phyloP scores from a whole-genome alignment of 1,284 basidiomycete genomes.

The Trametes sp. region DNA sequence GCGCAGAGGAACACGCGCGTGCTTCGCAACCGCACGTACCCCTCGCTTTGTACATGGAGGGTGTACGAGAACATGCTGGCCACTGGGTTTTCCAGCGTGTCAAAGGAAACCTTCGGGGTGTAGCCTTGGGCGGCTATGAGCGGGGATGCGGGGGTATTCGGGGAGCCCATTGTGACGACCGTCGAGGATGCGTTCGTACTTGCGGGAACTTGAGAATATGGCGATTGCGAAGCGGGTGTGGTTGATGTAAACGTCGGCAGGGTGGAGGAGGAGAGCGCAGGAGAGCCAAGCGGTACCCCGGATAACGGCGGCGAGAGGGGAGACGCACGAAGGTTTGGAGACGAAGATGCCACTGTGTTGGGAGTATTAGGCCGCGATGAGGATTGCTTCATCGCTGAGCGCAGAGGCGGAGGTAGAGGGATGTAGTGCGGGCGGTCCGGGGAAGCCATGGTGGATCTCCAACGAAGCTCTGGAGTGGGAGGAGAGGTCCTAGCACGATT shows the following conservation, averaged over 20 bases:
- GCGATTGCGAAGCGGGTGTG: constrained; percentile 19
- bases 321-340: constrained; percentile 30
- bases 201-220: constrained; percentile 18
- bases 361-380: constrained; percentile 42
- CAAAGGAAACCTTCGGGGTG: constrained; percentile 84
- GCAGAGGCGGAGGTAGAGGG: constrained; percentile 44
- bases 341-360: constrained; percentile 22
- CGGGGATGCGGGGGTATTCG: constrained; percentile 27
- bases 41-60: constrained; percentile 83
- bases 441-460: constrained; percentile 31
- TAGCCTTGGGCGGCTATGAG: constrained; percentile 57
- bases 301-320: constrained; percentile 26
- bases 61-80: constrained; percentile 64
- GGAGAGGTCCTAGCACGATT: neutral
- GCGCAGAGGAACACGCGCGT: constrained; percentile 94
- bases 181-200: constrained; percentile 25
- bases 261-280: constrained; percentile 30
- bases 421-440: constrained; percentile 39
- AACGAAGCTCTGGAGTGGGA: no score
- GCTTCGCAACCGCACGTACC: constrained; percentile 80
- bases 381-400: constrained; percentile 59
- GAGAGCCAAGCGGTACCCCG: constrained; percentile 5
- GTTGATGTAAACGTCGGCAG: constrained; percentile 12
- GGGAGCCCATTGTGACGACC: constrained; percentile 21
- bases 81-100: constrained; percentile 55